Base-by-base conservation (phyloP, 2,329 filamentous ascomycete species). In the Beauveria brongniartii region DNA sequence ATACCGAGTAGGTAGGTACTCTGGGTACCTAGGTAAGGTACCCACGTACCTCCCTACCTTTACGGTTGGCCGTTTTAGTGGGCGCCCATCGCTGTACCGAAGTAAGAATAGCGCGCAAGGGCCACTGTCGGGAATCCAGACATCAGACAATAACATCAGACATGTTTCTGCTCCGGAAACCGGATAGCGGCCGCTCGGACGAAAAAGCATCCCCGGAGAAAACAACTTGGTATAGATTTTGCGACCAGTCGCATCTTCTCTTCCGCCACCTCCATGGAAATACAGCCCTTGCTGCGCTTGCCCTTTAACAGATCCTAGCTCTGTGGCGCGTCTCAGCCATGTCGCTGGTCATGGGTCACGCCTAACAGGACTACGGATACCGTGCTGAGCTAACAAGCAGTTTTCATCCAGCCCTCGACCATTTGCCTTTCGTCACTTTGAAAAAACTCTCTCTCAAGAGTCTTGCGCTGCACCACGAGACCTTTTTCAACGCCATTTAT, bases 301-400 rank as follows among this genome's bases (percentile, higher is more conserved):
- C 28, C 18, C 18, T 47, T n/a, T 34, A 47, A 26, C n/a, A 12
- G 18, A 37, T 57, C 44, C 55, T 57, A 47, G 55, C 43, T 44
- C 44, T 26, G 55, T 48, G 43, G 55, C 55, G 28, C 44, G 44
- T 48, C 55, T 57, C 55, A 57, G 55, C 55, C 43, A 41, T 57
- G 43, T 9, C 55, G 55, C 44, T 48, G 55, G 55, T 48, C 55
- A 48, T 57, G 55, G 43, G 55, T 57, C 55, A 57, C 43, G 28
- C 55, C 54, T 47, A 47, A 9, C n/a, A 28, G n/a, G 10, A 37
- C 34, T n/a, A 57, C 37, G 12, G 34, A 37, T 54, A 40, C 44
- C 55, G 44, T 48, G 55, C 55, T 46, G 55, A 57, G 55, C 54
- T 56, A 56, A 48, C 54, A 48, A 56, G 20, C 6, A 44, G 43